These are phyloP conservation scores for Cystobasidium onofrii DNA, from an alignment of 768 basidiomycete species.

Conservation along the genomic window DNA sequence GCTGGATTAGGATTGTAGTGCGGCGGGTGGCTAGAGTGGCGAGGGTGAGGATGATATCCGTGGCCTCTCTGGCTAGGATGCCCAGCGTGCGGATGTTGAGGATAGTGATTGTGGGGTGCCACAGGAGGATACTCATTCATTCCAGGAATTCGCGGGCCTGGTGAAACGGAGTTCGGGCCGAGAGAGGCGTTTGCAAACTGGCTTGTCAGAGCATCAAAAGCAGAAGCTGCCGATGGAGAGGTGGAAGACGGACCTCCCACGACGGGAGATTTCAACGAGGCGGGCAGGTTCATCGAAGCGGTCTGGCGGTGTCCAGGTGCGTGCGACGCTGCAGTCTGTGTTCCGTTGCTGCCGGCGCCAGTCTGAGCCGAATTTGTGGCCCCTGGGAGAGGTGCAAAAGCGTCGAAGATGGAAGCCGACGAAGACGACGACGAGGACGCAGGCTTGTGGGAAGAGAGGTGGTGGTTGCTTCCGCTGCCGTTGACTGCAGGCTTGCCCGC, in stretches of 20 bases:
- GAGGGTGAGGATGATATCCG: background rate
- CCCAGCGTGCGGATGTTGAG: background rate
- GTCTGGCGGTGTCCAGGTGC: background rate
- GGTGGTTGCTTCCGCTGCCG: background rate
- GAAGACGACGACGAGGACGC: background rate
- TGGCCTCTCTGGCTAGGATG: slow-evolving; percentile 6
- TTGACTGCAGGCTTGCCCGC: background rate
- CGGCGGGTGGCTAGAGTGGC: background rate
- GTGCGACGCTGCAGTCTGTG: background rate
- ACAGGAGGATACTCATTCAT: background rate
- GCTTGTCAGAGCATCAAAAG: background rate
- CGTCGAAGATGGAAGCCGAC: slow-evolving; percentile 20
- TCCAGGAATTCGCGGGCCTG: background rate
- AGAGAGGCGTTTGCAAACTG: background rate
- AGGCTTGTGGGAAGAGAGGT: background rate
- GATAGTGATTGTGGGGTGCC: background rate
- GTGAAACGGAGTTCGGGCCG: slow-evolving; percentile 1
- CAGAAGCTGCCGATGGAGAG: background rate
- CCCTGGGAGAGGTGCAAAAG: slow-evolving; percentile 13
- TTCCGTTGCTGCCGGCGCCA: background rate
- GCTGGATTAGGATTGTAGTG: slow-evolving; percentile 16
- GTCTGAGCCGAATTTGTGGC: background rate
- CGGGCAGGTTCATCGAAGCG: background rate
- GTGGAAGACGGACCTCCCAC: background rate
- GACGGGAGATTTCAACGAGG: background rate